Conservation (phyloP, 805 yeast genomes). For the Starmerella potacharoeniae region DNA sequence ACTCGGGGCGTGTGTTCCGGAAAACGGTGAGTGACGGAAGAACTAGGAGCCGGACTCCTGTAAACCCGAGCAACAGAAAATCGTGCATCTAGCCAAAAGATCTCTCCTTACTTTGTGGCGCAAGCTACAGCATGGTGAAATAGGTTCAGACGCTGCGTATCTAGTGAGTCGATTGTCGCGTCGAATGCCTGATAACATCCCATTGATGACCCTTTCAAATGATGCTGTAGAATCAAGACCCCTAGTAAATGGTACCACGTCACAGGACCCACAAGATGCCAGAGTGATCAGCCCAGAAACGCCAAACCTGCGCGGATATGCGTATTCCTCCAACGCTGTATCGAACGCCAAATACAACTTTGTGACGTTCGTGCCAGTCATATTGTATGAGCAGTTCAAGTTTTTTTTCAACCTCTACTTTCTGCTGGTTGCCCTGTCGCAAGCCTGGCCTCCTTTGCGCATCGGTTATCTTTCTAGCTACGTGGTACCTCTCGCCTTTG, state of each 20-base stretch:
- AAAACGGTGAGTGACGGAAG: not conserved
- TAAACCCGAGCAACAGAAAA: not conserved
- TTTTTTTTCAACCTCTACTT: slow-evolving; percentile 92
- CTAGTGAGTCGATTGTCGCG: not conserved
- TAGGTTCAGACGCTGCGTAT: slow-evolving; percentile 2
- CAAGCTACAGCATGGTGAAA: slow-evolving; percentile 17
- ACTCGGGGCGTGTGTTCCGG: not conserved
- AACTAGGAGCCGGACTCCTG: not conserved
- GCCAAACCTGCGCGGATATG: slow-evolving; percentile 18
- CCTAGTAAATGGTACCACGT: not conserved
- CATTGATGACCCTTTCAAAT: slow-evolving; percentile 11
- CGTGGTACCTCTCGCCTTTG: slow-evolving; percentile 89
- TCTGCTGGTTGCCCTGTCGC: slow-evolving; percentile 85
- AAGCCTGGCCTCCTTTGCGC: slow-evolving; percentile 74
- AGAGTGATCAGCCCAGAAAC: slow-evolving; percentile 13
- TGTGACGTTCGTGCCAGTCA: slow-evolving; percentile 73
- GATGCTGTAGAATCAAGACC: slow-evolving; percentile 1
- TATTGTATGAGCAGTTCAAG: slow-evolving; percentile 90
- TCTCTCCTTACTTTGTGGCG: slow-evolving; percentile 13
- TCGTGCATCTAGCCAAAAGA: slow-evolving; percentile 9
- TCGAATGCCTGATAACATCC: slow-evolving; percentile 17
- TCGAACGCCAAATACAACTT: slow-evolving; percentile 93
- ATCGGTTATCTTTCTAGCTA: slow-evolving; percentile 91
- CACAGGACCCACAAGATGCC: not conserved
- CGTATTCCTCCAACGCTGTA: slow-evolving; percentile 56